Percentiles rank a stretch among this genome's conserved stretches.
Evolutionary conservation across 805 yeast species (phyloP).

Genomic region (Kregervanrija delftensis): DNA sequence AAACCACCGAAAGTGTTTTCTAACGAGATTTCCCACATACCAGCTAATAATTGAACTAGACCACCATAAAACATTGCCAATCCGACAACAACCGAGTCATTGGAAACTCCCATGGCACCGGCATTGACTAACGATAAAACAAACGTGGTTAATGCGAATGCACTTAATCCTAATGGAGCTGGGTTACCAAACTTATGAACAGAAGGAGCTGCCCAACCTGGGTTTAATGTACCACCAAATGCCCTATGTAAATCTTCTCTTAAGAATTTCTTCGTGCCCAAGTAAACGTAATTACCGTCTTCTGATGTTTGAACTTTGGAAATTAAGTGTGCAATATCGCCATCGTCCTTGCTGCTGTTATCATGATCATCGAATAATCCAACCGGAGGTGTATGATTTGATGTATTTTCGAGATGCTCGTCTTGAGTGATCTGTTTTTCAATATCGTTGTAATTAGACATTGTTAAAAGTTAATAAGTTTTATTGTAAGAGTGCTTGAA

Average conservation of each 20-base stretch:
- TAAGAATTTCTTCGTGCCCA: slow-evolving; percentile 67
- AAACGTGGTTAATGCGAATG: slow-evolving; percentile 63
- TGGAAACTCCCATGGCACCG: slow-evolving; percentile 60
- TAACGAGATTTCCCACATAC: slow-evolving; percentile 68
- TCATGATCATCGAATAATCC: slow-evolving; percentile 14
- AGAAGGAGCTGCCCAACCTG: slow-evolving; percentile 58
- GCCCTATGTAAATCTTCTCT: slow-evolving; percentile 55
- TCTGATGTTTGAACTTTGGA: slow-evolving; percentile 36
- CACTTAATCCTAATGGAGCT: slow-evolving; percentile 67
- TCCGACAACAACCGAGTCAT: slow-evolving; percentile 56
- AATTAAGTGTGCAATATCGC: slow-evolving; percentile 6
- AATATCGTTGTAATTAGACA: slow-evolving; percentile 13
- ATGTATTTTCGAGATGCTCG: slow-evolving; percentile 10
- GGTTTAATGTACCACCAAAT: slow-evolving; percentile 79
- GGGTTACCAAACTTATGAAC: slow-evolving; percentile 63
- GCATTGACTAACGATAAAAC: slow-evolving; percentile 58
- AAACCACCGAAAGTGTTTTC: slow-evolving; percentile 75
- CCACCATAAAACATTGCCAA: slow-evolving; percentile 71
- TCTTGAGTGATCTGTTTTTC: slow-evolving; percentile 15
- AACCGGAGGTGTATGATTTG: slow-evolving; percentile 16
- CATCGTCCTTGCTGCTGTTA: background rate
- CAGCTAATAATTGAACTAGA: slow-evolving; percentile 61
- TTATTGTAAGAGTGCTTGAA: background rate
- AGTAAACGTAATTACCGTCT: slow-evolving; percentile 58
- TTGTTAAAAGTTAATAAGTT: background rate